phyloP scores from a whole-genome alignment of 495 filamentous ascomycete species.

The Neurospora sublineolata region DNA sequence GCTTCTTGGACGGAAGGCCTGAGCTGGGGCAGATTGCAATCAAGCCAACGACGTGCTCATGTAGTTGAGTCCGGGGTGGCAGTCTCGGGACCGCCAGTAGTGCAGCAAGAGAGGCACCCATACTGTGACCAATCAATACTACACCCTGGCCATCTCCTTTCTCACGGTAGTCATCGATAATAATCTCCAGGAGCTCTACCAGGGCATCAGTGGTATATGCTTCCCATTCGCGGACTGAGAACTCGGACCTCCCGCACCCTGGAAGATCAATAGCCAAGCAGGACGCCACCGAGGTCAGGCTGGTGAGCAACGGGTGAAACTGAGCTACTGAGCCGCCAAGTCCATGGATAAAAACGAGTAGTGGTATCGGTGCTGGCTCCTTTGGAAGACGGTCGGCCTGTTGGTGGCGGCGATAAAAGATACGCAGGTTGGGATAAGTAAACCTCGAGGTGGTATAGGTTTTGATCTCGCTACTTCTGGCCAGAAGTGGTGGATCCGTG shows the following conservation, averaged over 20 bases:
- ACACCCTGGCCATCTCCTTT: constrained; percentile 57
- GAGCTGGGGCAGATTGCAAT: constrained; percentile 71
- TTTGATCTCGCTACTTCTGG: constrained; percentile 60
- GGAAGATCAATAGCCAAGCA: constrained; percentile 85
- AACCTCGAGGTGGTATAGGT: constrained; percentile 58
- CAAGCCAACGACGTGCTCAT: constrained; percentile 58
- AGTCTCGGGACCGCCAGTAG: constrained; percentile 56
- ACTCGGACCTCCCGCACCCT: constrained; percentile 71
- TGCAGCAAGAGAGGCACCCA: constrained; percentile 72
- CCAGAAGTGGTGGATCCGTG: constrained; percentile 65
- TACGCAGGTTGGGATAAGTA: constrained; percentile 66
- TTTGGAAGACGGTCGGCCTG: constrained; percentile 67
- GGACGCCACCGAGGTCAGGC: constrained; percentile 73
- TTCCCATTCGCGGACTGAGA: constrained; percentile 57
- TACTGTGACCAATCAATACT: constrained; percentile 75
- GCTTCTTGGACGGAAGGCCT: constrained; percentile 43
- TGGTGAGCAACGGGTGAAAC: constrained; percentile 71
- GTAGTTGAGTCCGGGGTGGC: constrained; percentile 30
- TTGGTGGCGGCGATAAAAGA: constrained; percentile 73
- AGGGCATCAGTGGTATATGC: constrained; percentile 71
- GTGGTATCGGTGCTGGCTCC: constrained; percentile 59
- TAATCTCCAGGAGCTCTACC: constrained; percentile 55
- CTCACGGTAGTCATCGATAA: constrained; percentile 62
- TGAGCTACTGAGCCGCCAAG: constrained; percentile 83
- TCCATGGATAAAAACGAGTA: constrained; percentile 85